Evolutionary conservation across 805 yeast genomes (phyloP), one percentile per base, ranked within the genome.

Genomic region (Saccharomycopsis oosterbeekiorum): DNA sequence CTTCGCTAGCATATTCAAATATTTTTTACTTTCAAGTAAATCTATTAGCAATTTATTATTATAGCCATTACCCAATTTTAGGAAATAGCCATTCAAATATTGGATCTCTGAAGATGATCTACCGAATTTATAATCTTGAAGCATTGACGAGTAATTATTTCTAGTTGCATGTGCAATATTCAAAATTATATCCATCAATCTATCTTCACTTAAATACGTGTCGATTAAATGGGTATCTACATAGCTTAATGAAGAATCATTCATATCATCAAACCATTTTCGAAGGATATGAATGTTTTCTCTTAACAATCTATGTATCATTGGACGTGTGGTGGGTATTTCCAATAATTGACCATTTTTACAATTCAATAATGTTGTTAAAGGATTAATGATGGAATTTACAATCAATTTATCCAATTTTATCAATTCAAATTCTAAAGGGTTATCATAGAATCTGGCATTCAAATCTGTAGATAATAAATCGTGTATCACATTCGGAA

Each of bases 341-440:
- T 72, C 67, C 17, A 76, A 73, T 26, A 93, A 73, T 58, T 86
- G 89, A 40, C 96, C 96, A 68, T 94, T 94, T 43, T 78, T 69
- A 69, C 94, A 87, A 70, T 89, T 87, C 29, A 88, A 73, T 24
- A 90, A 74, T 0, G 97, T 86, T 0, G 97, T 88, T 36, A 87
- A 74, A 0, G 97, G 88, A 68, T 94, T 93, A 65, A 93, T 84
- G 68, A 94, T 88, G 1, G 89, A 80, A 69, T 94, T 94, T 21
- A 88, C 84, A 55, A 87, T 76, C 61, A 93, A 80, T 71, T 93
- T 94, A 67, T 84, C 86, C 66, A 85, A 75, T 72, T 89, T 96
- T 1, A 84, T 80, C 36, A 82, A 66, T 41, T 84, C 70, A 61
- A 84, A 70, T 47, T 79, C 82, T 26, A 78, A 78, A 55, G 78